Evolutionary conservation across 1,284 basidiomycete species (phyloP).

Genomic region (Moesziomyces sp.): DNA sequence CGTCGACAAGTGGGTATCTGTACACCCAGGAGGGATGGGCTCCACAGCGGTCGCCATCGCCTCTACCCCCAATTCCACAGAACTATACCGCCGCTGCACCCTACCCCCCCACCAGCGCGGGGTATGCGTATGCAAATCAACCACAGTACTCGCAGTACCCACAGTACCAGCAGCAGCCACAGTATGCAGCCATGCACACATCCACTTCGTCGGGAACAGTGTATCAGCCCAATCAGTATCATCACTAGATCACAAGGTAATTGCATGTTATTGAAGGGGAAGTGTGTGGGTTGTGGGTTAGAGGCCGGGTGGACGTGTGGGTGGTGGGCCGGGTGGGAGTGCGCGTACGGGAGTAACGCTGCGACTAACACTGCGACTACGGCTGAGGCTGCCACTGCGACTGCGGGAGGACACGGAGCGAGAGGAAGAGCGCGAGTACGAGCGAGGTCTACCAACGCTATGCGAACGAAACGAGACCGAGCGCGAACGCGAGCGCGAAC

Average conservation of each 20-base stretch:
- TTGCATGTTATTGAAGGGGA: background rate
- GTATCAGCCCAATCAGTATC: slow-evolving; percentile 22
- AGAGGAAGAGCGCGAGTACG: background rate
- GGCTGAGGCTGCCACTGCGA: slow-evolving; percentile 1
- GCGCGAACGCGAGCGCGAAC: background rate
- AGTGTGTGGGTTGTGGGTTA: slow-evolving; percentile 4
- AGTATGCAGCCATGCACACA: no score
- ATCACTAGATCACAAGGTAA: slow-evolving; percentile 1
- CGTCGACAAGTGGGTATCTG: slow-evolving; percentile 28
- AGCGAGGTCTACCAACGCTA: no score
- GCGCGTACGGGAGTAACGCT: slow-evolving; percentile 1
- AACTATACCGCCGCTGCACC: no score
- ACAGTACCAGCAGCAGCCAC: background rate
- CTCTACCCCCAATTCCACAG: slow-evolving; percentile 27
- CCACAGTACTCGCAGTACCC: background rate
- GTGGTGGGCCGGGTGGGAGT: slow-evolving; percentile 43
- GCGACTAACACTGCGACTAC: slow-evolving; percentile 5
- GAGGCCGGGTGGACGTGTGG: slow-evolving; percentile 36
- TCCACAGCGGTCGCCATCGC: slow-evolving; percentile 24
- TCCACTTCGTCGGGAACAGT: background rate
- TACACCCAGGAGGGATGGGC: slow-evolving; percentile 27
- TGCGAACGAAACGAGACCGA: no score
- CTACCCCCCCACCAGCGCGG: no score
- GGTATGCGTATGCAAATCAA: no score
- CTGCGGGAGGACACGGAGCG: background rate